phyloP scores from a whole-genome alignment of 2,329 filamentous ascomycete species.

The Phialophora macrospora region DNA sequence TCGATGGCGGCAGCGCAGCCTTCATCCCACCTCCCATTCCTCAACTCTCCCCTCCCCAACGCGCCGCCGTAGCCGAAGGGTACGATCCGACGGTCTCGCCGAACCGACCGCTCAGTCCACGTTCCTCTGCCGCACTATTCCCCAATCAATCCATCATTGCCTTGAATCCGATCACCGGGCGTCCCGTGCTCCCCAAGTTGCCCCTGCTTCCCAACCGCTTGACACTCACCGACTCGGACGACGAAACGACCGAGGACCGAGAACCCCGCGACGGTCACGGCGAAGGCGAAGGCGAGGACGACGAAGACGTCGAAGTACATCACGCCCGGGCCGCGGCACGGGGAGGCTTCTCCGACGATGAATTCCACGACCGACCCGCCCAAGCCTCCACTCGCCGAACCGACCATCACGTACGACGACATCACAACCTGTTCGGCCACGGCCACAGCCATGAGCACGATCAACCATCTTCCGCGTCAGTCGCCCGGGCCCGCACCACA shows the following conservation, averaged over 20 bases:
- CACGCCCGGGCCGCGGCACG: background rate
- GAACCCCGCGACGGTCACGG: constrained; percentile 54
- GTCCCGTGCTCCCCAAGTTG: constrained; percentile 41
- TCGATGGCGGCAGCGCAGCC: constrained; percentile 12
- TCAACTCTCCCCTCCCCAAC: constrained; percentile 23
- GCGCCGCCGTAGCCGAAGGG: constrained; percentile 17
- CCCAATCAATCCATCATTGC: constrained; percentile 37
- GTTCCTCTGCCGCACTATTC: constrained; percentile 31
- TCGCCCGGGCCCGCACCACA: background rate
- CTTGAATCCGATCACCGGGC: constrained; percentile 36
- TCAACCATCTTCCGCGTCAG: background rate
- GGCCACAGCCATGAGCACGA: background rate
- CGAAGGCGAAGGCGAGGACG: constrained; percentile 27
- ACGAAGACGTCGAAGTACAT: constrained; percentile 8
- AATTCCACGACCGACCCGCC: constrained; percentile 2
- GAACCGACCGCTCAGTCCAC: constrained; percentile 33
- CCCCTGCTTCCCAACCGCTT: constrained; percentile 48
- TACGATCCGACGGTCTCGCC: constrained; percentile 37
- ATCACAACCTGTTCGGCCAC: constrained; percentile 22
- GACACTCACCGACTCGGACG: constrained; percentile 48
- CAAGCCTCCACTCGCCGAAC: constrained; percentile 10
- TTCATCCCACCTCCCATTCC: constrained; percentile 17
- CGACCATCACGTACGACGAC: background rate
- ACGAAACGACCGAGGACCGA: constrained; percentile 35
- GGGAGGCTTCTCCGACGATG: constrained; percentile 5